phyloP scores from a whole-genome alignment of 306 rosid species.

The Dalbergia cochinchinensis region DNA sequence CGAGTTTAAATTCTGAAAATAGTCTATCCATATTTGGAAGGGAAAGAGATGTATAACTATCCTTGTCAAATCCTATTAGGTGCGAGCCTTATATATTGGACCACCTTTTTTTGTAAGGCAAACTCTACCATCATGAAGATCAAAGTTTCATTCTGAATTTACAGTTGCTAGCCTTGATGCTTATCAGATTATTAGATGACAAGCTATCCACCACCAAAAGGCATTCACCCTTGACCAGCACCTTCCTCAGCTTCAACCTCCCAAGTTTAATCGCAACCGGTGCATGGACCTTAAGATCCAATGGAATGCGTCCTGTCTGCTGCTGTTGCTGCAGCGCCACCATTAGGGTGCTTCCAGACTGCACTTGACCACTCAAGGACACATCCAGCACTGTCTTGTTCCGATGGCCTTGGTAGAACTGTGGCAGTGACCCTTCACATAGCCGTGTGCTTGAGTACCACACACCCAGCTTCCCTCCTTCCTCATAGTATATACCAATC shows the following conservation, averaged over 20 bases:
- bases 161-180: slow-evolving; percentile 87
- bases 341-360: slow-evolving; percentile 74
- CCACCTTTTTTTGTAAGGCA: too few species aligned
- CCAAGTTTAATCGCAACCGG: slow-evolving; percentile 78
- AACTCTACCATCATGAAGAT: too few species aligned
- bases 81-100: too few species aligned
- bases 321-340: slow-evolving; percentile 79
- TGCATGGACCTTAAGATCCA: slow-evolving; percentile 75
- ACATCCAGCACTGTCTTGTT: slow-evolving; percentile 75
- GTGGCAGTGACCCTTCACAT: slow-evolving; percentile 78
- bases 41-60: too few species aligned
- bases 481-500: slow-evolving; percentile 84
- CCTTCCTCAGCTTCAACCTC: slow-evolving; percentile 78
- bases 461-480: slow-evolving; percentile 78
- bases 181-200: slow-evolving; percentile 69
- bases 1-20: too few species aligned
- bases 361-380: slow-evolving; percentile 75
- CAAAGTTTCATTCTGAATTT: slow-evolving; percentile 50
- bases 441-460: slow-evolving; percentile 75
- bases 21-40: too few species aligned
- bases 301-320: slow-evolving; percentile 76
- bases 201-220: slow-evolving; percentile 82
- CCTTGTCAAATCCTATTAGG: too few species aligned
- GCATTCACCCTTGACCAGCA: slow-evolving; percentile 70
- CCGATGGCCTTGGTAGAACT: slow-evolving; percentile 88